phyloP scores from a whole-genome alignment of 331 rosid genomes.

The Arachis monticola region DNA sequence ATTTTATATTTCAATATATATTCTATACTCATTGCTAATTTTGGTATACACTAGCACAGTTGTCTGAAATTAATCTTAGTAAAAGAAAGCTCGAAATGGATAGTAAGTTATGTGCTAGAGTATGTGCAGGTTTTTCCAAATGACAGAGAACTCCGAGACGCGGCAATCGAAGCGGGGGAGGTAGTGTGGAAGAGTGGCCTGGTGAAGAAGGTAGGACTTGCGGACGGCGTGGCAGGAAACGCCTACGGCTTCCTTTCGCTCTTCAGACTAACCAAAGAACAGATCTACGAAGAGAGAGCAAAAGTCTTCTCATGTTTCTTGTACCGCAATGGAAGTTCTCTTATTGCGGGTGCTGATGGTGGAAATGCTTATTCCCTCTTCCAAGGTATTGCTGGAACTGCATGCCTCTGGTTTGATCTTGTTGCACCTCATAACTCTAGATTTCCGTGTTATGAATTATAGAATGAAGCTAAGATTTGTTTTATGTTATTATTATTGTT shows the following conservation, averaged over 20 bases:
- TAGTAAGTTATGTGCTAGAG: too few species aligned
- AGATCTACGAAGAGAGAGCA: constrained; percentile 76
- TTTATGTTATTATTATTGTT: too few species aligned
- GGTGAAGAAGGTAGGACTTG: constrained; percentile 81
- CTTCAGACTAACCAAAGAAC: constrained; percentile 68
- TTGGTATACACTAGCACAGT: too few species aligned
- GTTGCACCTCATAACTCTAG: constrained; percentile 61
- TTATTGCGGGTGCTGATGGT: constrained; percentile 32
- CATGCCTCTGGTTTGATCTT: constrained; percentile 89
- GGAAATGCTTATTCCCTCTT: constrained; percentile 68
- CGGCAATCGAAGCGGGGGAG: constrained; percentile 95
- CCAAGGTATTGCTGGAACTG: constrained; percentile 83
- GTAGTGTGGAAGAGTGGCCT: constrained; percentile 93
- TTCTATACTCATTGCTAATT: too few species aligned
- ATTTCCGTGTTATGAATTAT: constrained; percentile 82
- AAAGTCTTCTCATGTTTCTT: constrained; percentile 72
- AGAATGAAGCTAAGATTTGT: not conserved
- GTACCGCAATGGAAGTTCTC: constrained; percentile 54
- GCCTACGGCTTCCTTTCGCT: constrained; percentile 86
- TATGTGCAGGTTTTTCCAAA: constrained; percentile 60
- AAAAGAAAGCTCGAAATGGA: too few species aligned
- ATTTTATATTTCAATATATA: too few species aligned
- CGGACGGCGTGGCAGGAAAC: constrained; percentile 88
- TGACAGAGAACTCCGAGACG: constrained; percentile 82
- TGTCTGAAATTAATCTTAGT: too few species aligned